phyloP scores from a whole-genome alignment of 139 green algal genomes.

The Micractinium sp. region DNA sequence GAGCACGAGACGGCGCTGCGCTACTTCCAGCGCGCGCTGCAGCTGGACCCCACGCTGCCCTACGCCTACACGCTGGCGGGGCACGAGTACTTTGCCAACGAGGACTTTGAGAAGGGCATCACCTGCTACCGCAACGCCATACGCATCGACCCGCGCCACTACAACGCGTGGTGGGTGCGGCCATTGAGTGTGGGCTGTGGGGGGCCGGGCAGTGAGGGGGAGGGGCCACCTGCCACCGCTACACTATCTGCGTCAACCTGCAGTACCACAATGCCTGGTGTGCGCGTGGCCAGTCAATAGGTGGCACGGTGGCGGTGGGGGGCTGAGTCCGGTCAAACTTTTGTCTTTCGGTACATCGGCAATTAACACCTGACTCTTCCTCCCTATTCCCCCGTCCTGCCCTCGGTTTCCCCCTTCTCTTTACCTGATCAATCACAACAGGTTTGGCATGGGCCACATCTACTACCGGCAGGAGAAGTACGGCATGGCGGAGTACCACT shows the following conservation, averaged over 20 bases:
- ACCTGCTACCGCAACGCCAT: slow-evolving; percentile 88
- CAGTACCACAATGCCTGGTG: too few species aligned
- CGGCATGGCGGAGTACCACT: slow-evolving; percentile 89
- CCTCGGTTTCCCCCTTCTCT: too few species aligned
- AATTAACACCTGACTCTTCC: neutral
- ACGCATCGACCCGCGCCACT: slow-evolving; percentile 88
- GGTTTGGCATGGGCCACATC: slow-evolving; percentile 94
- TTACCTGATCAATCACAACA: slow-evolving; percentile 47
- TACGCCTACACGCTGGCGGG: slow-evolving; percentile 86
- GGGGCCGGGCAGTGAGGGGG: too few species aligned
- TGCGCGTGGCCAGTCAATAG: too few species aligned
- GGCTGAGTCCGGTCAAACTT: too few species aligned
- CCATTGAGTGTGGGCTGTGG: too few species aligned
- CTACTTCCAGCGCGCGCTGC: slow-evolving; percentile 73
- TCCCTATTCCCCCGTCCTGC: neutral
- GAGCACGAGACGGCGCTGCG: slow-evolving; percentile 59
- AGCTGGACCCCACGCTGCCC: slow-evolving; percentile 85
- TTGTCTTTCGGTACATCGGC: too few species aligned
- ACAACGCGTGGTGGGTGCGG: slow-evolving; percentile 93
- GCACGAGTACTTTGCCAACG: slow-evolving; percentile 93
- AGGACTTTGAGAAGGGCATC: slow-evolving; percentile 90
- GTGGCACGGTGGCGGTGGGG: too few species aligned
- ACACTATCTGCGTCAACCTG: too few species aligned
- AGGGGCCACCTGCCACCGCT: too few species aligned
- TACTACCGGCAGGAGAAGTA: slow-evolving; percentile 95